These are phyloP conservation scores for Babesia gibsoni DNA, from an alignment of 169 alveolate genomes.

Conservation along the genomic window DNA sequence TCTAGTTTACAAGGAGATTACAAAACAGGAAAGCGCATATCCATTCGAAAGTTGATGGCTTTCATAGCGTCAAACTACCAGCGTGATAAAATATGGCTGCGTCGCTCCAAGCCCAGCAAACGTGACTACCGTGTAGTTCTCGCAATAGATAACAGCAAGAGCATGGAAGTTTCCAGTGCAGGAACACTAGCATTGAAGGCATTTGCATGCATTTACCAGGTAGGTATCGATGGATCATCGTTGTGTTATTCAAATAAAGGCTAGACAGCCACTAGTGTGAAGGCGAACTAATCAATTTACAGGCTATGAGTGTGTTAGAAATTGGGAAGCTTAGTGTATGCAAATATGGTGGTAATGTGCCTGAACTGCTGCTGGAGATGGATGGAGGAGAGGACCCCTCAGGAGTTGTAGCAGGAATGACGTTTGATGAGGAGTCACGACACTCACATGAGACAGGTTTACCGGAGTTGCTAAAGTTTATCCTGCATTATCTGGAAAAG, in stretches of 20 bases:
- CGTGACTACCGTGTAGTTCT: constrained; percentile 92
- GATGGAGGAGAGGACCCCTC: constrained; percentile 37
- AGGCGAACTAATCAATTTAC: not conserved
- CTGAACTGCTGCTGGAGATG: constrained; percentile 55
- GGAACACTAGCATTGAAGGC: constrained; percentile 50
- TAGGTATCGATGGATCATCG: constrained; percentile 65
- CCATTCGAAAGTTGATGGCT: constrained; percentile 94
- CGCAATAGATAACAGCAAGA: constrained; percentile 94
- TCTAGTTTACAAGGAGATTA: constrained; percentile 92
- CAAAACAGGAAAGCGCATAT: constrained; percentile 94
- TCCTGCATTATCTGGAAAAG: constrained; percentile 11
- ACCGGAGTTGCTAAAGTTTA: constrained; percentile 56
- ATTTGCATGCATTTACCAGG: constrained; percentile 82
- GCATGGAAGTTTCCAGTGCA: constrained; percentile 81
- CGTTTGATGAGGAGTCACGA: constrained; percentile 77
- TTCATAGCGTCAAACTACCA: constrained; percentile 98
- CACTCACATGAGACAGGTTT: constrained; percentile 69
- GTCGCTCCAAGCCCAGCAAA: constrained; percentile 95
- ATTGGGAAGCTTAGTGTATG: constrained; percentile 79
- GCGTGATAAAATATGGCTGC: constrained; percentile 97
- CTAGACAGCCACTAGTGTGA: not conserved
- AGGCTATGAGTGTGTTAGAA: constrained; percentile 61
- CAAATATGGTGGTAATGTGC: constrained; percentile 67
- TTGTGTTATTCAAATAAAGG: not conserved
- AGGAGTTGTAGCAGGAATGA: constrained; percentile 63